Conservation (phyloP, 2,329 filamentous ascomycete species). For the Scopulariopsis brevicaulis region DNA sequence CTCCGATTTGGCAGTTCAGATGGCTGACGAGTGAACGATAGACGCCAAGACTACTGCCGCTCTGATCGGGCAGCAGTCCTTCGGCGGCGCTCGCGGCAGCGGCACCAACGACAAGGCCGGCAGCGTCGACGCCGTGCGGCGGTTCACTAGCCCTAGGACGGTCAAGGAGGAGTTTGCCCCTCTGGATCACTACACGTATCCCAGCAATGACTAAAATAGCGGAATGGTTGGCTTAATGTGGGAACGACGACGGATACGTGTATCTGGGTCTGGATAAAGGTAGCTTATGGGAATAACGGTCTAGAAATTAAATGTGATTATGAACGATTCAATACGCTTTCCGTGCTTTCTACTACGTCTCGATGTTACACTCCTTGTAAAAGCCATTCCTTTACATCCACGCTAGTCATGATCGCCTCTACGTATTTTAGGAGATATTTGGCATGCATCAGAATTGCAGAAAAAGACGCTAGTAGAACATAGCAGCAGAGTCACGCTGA, state of each 20-base stretch:
- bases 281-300: neutral
- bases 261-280: no score
- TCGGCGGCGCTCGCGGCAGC: constrained; percentile 38
- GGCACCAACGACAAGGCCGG: constrained; percentile 48
- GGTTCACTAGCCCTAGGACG: constrained; percentile 38
- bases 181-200: constrained; percentile 30
- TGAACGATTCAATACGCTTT: no score
- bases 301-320: no score
- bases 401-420: no score
- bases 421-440: no score
- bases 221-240: neutral
- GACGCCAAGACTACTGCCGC: constrained; percentile 40
- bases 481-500: no score
- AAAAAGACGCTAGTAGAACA: no score
- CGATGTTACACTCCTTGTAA: no score
- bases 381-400: no score
- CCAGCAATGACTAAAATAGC: constrained; percentile 29
- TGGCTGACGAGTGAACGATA: constrained; percentile 11
- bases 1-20: neutral
- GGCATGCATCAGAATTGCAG: no score
- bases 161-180: constrained; percentile 37
- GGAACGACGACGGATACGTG: no score
- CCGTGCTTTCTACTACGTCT: no score
- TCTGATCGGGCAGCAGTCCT: constrained; percentile 43
- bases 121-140: constrained; percentile 33